phyloP scores from a whole-genome alignment of 2,329 filamentous ascomycete genomes.

The Pyrenophora seminiperda region DNA sequence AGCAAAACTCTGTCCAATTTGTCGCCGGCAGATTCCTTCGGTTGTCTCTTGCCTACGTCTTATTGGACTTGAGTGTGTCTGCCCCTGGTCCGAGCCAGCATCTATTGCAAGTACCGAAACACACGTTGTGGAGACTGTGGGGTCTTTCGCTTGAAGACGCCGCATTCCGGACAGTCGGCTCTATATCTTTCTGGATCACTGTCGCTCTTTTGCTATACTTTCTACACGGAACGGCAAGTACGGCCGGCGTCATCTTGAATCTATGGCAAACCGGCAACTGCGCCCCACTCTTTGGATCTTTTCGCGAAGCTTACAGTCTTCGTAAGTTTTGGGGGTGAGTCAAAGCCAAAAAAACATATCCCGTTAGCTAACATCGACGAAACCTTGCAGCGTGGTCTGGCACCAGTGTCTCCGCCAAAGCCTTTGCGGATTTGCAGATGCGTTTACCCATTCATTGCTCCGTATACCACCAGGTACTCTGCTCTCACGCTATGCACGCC shows the following conservation, averaged over 20 bases:
- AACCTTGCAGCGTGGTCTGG: neutral
- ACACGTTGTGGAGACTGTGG: neutral
- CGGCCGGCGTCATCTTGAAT: neutral
- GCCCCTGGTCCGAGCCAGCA: neutral
- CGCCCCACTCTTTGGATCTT: neutral
- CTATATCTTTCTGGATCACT: neutral
- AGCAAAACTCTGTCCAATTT: neutral
- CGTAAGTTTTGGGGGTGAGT: neutral
- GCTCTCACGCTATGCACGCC: neutral
- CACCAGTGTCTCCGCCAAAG: neutral
- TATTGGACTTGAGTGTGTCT: neutral
- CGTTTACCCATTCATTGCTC: conserved; percentile 1
- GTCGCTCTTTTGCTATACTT: neutral
- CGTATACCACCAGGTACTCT: neutral
- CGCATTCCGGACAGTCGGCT: neutral
- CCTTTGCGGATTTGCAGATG: neutral
- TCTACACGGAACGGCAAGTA: neutral
- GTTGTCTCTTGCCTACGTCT: neutral
- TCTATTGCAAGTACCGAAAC: neutral
- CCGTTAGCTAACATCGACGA: neutral
- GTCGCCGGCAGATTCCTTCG: neutral
- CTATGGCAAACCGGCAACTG: neutral
- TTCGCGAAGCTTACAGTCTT: neutral
- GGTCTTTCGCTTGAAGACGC: neutral
- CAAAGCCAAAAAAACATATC: neutral